Conservation (phyloP, 2,329 filamentous ascomycete genomes). For the Emergomyces africanus region DNA sequence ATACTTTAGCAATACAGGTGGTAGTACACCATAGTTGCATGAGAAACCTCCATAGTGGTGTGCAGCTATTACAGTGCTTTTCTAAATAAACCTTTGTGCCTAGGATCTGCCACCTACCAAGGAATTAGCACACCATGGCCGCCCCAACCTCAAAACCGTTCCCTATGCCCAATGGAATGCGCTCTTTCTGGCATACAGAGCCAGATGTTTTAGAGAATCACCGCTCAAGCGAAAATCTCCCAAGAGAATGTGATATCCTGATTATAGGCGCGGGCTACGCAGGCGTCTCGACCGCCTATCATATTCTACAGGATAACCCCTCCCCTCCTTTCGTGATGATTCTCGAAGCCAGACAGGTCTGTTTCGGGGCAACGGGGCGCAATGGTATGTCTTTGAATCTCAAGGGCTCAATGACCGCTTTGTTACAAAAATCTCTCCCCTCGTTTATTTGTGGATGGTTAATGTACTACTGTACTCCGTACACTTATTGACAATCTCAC, state of each 20-base stretch:
- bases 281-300: conserved; percentile 33
- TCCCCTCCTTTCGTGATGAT: conserved; percentile 23
- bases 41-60: neutral
- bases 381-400: conserved; percentile 23
- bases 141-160: neutral
- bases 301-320: conserved; percentile 22
- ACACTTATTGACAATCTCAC: neutral
- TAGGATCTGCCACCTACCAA: too few relatives aligned
- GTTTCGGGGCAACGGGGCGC: conserved; percentile 34
- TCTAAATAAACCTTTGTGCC: too few relatives aligned
- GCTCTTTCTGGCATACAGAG: conserved; percentile 31
- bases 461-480: too few relatives aligned
- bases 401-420: neutral
- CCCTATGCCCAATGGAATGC: neutral
- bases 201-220: conserved; percentile 29
- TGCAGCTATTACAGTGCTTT: too few relatives aligned
- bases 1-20: neutral
- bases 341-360: conserved; percentile 28
- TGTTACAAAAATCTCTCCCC: neutral
- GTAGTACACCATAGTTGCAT: too few relatives aligned
- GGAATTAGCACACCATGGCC: neutral
- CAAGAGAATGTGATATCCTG: conserved; percentile 30
- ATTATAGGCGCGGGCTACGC: conserved; percentile 38
- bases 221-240: conserved; percentile 28
- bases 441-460: neutral